Evolutionary conservation across 345 rosid species (phyloP), one percentile per base, ranked within the genome.

Genomic region (Capsella bursapastoris): DNA sequence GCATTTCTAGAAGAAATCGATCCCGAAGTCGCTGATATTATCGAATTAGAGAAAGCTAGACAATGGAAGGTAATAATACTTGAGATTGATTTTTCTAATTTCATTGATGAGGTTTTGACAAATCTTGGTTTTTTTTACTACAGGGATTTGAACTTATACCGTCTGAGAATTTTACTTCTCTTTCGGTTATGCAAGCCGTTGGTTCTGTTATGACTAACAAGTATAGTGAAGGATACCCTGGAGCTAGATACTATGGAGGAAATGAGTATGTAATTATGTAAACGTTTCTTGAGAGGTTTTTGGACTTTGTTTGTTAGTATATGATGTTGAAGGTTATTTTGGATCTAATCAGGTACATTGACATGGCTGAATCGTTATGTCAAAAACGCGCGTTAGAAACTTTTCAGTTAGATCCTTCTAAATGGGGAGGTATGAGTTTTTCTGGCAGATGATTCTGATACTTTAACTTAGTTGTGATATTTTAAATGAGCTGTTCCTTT

Each of bases 131-230:
- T 5, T 67, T 40, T 16, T 70, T 50, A 22, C 1, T 18, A 22
- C 60, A 94, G 98, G 98, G 97, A 66, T 80, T 94, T 35, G 98
- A 94, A 70, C 95, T 91, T 51, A 91, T 94, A 68, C 96, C 98
- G 3, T 94, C 97, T 0, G 98, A 94, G 87, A 94, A 94, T 68
- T 94, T 94, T 79, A 91, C 98, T 1, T 94, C 98, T 4, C 71
- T 87, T 25, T 91, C 98, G 0, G 98, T 94, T 68, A 91, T 94
- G 97, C 87, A 89, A 91, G 97, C 96, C 13, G 97, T 94, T 70
- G 98, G 98, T 9, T 91, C 98, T 15, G 95, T 91, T 58, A 91
- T 91, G 96, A 94, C 97, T 57, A 94, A 94, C 82, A 91, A 94
- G 71, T 94, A 94, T 73, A 91, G 96, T 68, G 98, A 94, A 84